These are phyloP conservation scores for Phaeophleospora eucalypticola DNA, from an alignment of 2,329 filamentous ascomycete species.

Conservation along the genomic window DNA sequence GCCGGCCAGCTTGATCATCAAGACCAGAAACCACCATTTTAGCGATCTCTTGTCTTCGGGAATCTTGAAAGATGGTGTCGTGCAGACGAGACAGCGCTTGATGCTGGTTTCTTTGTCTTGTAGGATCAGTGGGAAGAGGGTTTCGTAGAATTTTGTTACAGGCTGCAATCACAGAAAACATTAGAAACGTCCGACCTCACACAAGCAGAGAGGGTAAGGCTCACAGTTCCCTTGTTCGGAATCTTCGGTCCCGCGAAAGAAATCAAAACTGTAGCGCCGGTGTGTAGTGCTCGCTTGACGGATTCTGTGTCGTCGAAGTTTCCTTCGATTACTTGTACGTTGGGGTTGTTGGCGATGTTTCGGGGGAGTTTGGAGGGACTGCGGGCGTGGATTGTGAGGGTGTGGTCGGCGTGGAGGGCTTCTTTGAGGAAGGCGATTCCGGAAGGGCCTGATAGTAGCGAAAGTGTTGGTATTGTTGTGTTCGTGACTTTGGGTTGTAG, in stretches of 20 bases:
- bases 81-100: conserved; percentile 9
- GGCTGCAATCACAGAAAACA: conserved; percentile 1
- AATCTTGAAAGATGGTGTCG: conserved; percentile 15
- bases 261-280: conserved; percentile 17
- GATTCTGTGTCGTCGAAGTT: conserved; percentile 16
- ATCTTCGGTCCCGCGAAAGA: conserved; percentile 19
- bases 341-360: conserved; percentile 2
- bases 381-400: conserved; percentile 21
- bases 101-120: conserved; percentile 7
- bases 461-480: not conserved
- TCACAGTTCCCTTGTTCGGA: conserved; percentile 14
- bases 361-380: conserved; percentile 19
- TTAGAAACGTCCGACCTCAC: no score
- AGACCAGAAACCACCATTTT: conserved; percentile 14
- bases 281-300: conserved; percentile 10
- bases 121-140: conserved; percentile 13
- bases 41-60: conserved; percentile 8
- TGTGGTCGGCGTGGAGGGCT: conserved; percentile 15
- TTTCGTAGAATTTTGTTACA: conserved; percentile 19
- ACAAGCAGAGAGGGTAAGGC: no score
- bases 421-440: conserved; percentile 19
- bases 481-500: not conserved
- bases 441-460: conserved; percentile 12
- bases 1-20: conserved; percentile 9
- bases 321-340: conserved; percentile 17